Conservation (phyloP, 805 yeast genomes). For the Cephaloascus albidus region DNA sequence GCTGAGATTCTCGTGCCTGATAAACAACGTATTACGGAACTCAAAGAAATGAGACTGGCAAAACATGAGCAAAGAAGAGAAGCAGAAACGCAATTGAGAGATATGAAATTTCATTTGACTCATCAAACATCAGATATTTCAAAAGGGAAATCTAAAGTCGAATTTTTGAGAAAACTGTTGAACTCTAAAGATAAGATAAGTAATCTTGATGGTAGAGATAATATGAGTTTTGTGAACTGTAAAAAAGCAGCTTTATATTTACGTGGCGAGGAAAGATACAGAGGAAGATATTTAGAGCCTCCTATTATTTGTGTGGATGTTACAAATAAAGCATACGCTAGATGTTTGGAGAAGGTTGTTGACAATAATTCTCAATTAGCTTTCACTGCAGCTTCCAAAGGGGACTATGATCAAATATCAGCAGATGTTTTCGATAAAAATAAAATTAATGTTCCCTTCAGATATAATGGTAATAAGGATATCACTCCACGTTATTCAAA, state of each 20-base stretch:
- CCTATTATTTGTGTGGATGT: conserved; percentile 60
- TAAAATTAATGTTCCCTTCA: conserved; percentile 42
- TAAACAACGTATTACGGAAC: conserved; percentile 7
- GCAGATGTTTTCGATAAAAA: conserved; percentile 27
- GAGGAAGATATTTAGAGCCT: conserved; percentile 53
- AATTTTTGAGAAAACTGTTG: conserved; percentile 10
- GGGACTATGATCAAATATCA: conserved; percentile 39
- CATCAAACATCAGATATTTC: not conserved
- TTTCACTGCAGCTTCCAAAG: conserved; percentile 47
- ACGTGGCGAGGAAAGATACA: conserved; percentile 27
- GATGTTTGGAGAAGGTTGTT: conserved; percentile 48
- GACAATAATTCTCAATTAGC: conserved; percentile 47
- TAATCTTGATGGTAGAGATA: conserved; percentile 24
- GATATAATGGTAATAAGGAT: conserved; percentile 25
- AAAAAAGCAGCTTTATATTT: conserved; percentile 31
- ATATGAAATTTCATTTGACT: conserved; percentile 1
- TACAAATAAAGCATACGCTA: conserved; percentile 37
- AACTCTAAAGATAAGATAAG: conserved; percentile 42
- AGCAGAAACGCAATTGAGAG: not conserved
- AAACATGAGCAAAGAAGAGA: conserved; percentile 4
- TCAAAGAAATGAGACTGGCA: conserved; percentile 5
- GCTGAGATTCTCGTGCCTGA: conserved; percentile 9
- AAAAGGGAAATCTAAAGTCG: conserved; percentile 1
- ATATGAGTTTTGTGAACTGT: conserved; percentile 17
- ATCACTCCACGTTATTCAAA: conserved; percentile 11